Conservation (phyloP, 345 rosid species). For the Laguncularia racemosa region DNA sequence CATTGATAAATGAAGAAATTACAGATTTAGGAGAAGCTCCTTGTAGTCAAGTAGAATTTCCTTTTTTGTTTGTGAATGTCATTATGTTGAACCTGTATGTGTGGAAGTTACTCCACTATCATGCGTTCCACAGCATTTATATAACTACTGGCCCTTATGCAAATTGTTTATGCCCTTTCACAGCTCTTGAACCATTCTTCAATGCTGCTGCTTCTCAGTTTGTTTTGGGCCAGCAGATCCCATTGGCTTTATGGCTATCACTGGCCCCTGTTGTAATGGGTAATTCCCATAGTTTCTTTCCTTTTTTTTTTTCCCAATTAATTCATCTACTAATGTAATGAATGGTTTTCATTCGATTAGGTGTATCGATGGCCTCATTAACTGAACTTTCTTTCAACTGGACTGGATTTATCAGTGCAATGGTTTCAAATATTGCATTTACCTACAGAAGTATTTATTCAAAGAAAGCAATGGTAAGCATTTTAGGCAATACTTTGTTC, state of each 20-base stretch:
- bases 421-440: constrained; percentile 93
- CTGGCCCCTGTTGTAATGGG: constrained; percentile 56
- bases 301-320: too few relatives aligned
- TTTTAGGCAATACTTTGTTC: neutral
- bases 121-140: constrained; percentile 5
- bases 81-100: neutral
- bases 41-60: too few relatives aligned
- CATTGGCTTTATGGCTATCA: constrained; percentile 53
- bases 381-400: constrained; percentile 97
- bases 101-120: neutral
- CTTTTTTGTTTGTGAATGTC: neutral
- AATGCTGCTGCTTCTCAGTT: constrained; percentile 68
- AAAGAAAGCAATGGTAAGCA: constrained; percentile 90
- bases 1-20: neutral
- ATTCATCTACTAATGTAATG: neutral
- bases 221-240: constrained; percentile 76
- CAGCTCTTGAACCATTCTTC: constrained; percentile 94
- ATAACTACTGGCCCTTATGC: too few relatives aligned
- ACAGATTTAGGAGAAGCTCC: neutral
- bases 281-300: neutral
- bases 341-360: constrained; percentile 15
- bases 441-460: constrained; percentile 94
- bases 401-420: constrained; percentile 93
- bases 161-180: too few relatives aligned
- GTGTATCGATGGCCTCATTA: constrained; percentile 88